Base-by-base conservation (phyloP, 148 eudicot genomes). In the Fagopyrum esculentum region DNA sequence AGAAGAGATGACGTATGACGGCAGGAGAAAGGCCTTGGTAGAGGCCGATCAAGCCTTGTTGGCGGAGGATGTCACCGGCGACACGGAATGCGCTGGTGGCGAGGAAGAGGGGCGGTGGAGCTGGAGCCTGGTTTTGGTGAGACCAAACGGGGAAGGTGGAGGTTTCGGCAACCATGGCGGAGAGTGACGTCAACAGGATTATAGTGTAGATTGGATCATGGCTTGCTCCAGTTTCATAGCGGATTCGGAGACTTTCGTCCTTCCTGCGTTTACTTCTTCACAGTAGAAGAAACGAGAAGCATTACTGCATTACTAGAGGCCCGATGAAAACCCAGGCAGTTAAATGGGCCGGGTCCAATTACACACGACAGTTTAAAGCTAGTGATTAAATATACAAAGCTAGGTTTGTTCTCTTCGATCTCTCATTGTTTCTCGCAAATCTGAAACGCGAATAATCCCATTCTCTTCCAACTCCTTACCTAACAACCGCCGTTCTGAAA, bases 101-200 rank as follows among this genome's bases (percentile, higher is more conserved):
- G 52, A 57, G 59, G 81, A 15, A 3, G 88, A 72, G 48, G 82
- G 63, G 80, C 75, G 40, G 73, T 82, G 88, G 51, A 93, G 87
- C 79, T 93, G 96, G 46, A 93, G 96, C 48, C 89, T 81, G 6
- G 98, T 93, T 74, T 93, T 93, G 47, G 86, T 87, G 6, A 91
- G 81, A 83, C 90, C 98, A 45, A 45, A 93, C 86, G 1, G 98
- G 98, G 72, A 93, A 93, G 1, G 98, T 93, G n/a, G 91, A 12
- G 60, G 96, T 83, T 69, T 93, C 98, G 15, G 98, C 98, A 75
- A 70, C 87, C 86, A 84, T 83, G 51, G 96, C 93, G n/a, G 98
- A 86, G 12, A 93, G 43, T 15, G 92, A 88, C 35, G 96, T 81
- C 44, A 93, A 78, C 2, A 83, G 44, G 63, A 87, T 71, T 84